Evolutionary conservation across 495 filamentous ascomycete genomes (phyloP), one percentile per base, ranked within the genome.

Genomic region (Aspergillus bertholletiae): DNA sequence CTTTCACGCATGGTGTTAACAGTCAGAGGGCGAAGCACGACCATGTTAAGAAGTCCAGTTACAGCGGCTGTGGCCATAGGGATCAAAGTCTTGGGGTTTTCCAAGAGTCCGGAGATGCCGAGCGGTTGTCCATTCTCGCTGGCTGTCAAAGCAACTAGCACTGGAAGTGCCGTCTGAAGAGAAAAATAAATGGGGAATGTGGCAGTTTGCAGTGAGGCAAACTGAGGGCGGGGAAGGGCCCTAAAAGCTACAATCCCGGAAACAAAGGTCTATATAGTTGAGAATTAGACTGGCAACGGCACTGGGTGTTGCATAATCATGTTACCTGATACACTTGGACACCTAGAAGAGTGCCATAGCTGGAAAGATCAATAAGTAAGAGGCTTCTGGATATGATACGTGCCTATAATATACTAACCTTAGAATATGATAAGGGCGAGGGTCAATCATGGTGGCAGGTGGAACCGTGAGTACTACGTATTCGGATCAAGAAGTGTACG

Each of bases 161-260:
- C 67, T 7, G 93, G 88, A 3, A 90, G 75, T 5, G 80, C 78
- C 4, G 88, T 83, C 75, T 96, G 92, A 40, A 96, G 69, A 22
- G 80, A 74, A 70, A 97, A 96, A 75, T 93, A 97, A 59, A 87
- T 70, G 21, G 93, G 93, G 73, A 95, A 93, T 62, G 90, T 83
- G 60, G 80, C 80, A 30, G 81, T 72, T 73, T 96, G 93, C 23
- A 97, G 78, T 32, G 81, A 76, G 5, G 84, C 77, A 74, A 97
- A 97, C 65, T 92, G 85, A 0, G 89, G 83, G 9, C 89, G 84
- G 9, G 89, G 78, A 45, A 97, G 83, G 51, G 82, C 79, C 41
- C 76, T 79, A 77, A 84, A 96, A 51, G 88, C 83, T 41, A 92
- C 69, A 26, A 88, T 77, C 27, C 89, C 90, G 51, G 80, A 83